Evolutionary conservation across 306 rosid species (phyloP).

Genomic region (Oxytropis ochrocephala): DNA sequence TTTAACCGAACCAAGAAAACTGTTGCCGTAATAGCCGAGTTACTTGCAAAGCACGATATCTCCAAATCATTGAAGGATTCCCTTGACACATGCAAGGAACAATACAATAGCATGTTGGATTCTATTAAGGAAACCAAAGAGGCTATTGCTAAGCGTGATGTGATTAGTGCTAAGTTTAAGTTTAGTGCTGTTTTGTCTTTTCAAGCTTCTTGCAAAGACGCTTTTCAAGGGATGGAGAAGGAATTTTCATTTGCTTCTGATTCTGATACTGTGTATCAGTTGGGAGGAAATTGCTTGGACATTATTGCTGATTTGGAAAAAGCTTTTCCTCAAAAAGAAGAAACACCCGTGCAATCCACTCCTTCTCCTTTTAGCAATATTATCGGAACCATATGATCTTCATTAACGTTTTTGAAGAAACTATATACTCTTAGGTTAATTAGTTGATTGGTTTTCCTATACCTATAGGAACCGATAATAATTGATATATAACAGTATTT

Average conservation of each 20-base stretch:
- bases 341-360: neutral
- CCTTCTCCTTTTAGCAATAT: neutral
- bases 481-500: no score
- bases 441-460: no score
- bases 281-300: slow-evolving; percentile 30
- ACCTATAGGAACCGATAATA: no score
- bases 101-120: slow-evolving; percentile 11
- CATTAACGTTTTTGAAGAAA: neutral
- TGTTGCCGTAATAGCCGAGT: neutral
- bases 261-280: neutral
- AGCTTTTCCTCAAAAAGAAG: neutral
- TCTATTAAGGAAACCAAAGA: slow-evolving; percentile 7
- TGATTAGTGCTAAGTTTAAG: neutral
- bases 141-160: neutral
- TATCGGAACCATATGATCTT: slow-evolving; percentile 14
- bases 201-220: slow-evolving; percentile 16
- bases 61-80: neutral
- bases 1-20: neutral
- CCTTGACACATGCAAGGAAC: neutral
- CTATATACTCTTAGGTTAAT: neutral
- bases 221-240: neutral
- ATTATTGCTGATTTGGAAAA: slow-evolving; percentile 4
- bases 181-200: slow-evolving; percentile 10
- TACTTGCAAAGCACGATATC: rapidly evolving
- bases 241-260: neutral